Percentiles rank a stretch among this genome's conserved stretches.
These are phyloP conservation scores for Colletotrichum filicis DNA, from an alignment of 2,329 filamentous ascomycete genomes.

Conservation along the genomic window DNA sequence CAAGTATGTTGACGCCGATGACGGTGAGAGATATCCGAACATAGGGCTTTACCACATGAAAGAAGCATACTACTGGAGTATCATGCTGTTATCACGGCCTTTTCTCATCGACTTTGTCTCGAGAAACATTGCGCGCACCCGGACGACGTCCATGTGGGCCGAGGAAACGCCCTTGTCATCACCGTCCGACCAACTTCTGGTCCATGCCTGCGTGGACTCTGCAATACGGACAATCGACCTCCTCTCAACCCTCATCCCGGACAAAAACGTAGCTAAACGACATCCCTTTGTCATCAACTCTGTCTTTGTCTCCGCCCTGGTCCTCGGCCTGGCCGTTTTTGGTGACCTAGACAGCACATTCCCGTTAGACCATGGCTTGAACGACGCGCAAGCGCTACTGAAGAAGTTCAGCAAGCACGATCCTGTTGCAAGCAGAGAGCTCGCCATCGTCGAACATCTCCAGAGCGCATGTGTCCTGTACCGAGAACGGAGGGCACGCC, in stretches of 20 bases:
- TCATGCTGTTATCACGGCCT: slow-evolving; percentile 50
- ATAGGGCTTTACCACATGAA: slow-evolving; percentile 47
- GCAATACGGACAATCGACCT: slow-evolving; percentile 50
- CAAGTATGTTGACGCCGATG: slow-evolving; percentile 28
- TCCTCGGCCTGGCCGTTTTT: slow-evolving; percentile 56
- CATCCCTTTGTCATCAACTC: slow-evolving; percentile 58
- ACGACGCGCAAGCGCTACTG: slow-evolving; percentile 39
- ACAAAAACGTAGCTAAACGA: slow-evolving; percentile 49
- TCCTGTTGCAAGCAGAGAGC: slow-evolving; percentile 38
- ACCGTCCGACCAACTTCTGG: slow-evolving; percentile 39
- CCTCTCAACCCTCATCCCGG: slow-evolving; percentile 47
- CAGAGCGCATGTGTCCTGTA: slow-evolving; percentile 40
- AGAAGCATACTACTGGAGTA: slow-evolving; percentile 50
- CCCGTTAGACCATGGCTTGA: slow-evolving; percentile 42
- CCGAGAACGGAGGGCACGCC: slow-evolving; percentile 36
- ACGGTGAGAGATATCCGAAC: slow-evolving; percentile 38
- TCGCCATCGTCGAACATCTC: slow-evolving; percentile 38
- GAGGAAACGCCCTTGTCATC: slow-evolving; percentile 5
- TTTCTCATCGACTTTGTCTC: slow-evolving; percentile 46
- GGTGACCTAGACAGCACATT: slow-evolving; percentile 53
- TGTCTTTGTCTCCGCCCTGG: slow-evolving; percentile 55
- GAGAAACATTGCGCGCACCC: slow-evolving; percentile 22
- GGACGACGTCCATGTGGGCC: neutral
- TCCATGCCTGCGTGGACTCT: slow-evolving; percentile 48
- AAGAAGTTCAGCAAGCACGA: slow-evolving; percentile 39